These are phyloP conservation scores for Colletotrichum sp. DNA, from an alignment of 2,329 filamentous ascomycete genomes.

Conservation along the genomic window DNA sequence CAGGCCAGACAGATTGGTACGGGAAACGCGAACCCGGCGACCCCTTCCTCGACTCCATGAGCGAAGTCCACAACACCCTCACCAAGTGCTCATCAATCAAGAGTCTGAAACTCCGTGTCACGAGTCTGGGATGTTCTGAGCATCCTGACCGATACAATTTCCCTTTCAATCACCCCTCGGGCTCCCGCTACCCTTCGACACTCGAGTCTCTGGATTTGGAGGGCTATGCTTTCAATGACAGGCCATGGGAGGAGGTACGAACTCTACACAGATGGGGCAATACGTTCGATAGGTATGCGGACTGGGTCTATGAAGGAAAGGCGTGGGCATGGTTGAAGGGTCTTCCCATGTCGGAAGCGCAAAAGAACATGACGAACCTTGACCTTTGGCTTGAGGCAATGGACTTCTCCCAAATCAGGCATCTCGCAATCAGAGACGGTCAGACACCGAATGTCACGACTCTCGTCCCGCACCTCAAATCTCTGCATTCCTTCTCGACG, in stretches of 20 bases:
- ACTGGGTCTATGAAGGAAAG: background rate
- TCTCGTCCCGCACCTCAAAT: background rate
- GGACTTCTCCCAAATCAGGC: background rate
- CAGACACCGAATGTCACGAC: background rate
- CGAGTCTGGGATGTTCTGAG: background rate
- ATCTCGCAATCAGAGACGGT: background rate
- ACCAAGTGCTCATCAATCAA: background rate
- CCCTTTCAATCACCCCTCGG: background rate
- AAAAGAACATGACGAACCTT: conserved; percentile 2
- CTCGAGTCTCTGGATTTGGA: conserved; percentile 6
- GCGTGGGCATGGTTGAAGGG: background rate
- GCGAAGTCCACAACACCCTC: background rate
- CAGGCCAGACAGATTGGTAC: background rate
- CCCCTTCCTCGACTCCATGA: background rate
- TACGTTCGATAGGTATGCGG: background rate
- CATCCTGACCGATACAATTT: background rate
- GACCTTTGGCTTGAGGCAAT: conserved; percentile 10
- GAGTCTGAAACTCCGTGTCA: conserved; percentile 5
- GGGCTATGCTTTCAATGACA: background rate
- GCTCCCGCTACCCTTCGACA: background rate
- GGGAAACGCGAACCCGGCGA: background rate
- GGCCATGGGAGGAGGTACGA: background rate
- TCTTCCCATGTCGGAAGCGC: background rate
- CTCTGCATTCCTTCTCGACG: background rate
- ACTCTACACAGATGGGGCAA: background rate